Evolutionary conservation across 2,329 filamentous ascomycete genomes (phyloP), one percentile per base, ranked within the genome.

Genomic region (Tolypocladium sp.): DNA sequence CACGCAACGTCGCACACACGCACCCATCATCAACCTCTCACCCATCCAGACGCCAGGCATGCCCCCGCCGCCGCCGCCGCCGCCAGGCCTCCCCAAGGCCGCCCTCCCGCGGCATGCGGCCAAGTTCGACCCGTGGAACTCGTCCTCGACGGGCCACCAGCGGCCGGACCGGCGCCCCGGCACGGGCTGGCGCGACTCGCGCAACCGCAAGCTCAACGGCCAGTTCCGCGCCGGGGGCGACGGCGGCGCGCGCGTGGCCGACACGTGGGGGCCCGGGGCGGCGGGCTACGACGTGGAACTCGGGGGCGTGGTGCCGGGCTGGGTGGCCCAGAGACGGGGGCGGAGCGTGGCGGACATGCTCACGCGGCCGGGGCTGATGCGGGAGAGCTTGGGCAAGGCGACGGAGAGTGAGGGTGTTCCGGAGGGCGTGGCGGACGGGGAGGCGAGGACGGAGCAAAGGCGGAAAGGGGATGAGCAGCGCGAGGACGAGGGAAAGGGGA

Each of bases 111-210:
- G 67, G 41, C 71, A 74, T 67, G 71, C 73, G 33, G 73, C 74
- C 41, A 68, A 69, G 60, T 89, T 88, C 66, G 87, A 89, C 71
- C 79, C 84, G 6, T 90, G 86, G 85, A 91, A 91, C 73, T 87
- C 86, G 17, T 84, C 85, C 15, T 85, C 87, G 7, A 87, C 88
- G 1, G 90, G 90, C 53, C 91, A 96, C 70, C 92, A 96, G 73
- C 82, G 85, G 46, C 84, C 89, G 49, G 89, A 93, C 61, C 86
- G 84, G 60, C 74, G 77, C 4, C 79, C 88, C 1, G 82, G 83
- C 2, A 81, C 82, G 30, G 63, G 83, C 68, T 95, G 91, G 91
- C 85, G 90, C 30, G 79, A 85, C 56, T 88, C 85, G 17, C 83
- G 90, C 49, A 82, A 79, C 52, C 73, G 79, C 58, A 94, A 93